A percentile compares a stretch with the other conserved stretches of the same genome.
Evolutionary conservation across 495 filamentous ascomycete genomes (phyloP).

Genomic region (Talaromyces adpressus): DNA sequence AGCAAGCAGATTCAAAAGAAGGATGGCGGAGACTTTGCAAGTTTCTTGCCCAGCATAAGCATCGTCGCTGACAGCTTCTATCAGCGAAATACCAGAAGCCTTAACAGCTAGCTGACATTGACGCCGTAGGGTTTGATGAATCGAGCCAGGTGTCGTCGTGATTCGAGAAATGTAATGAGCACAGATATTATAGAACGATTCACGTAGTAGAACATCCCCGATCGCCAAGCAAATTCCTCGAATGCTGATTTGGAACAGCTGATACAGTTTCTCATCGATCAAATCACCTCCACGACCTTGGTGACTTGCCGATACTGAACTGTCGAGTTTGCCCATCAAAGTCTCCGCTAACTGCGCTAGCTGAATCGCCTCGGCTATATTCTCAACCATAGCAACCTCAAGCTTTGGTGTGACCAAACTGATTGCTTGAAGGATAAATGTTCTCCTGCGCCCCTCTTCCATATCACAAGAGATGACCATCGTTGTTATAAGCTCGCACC

Average conservation of each 20-base stretch:
- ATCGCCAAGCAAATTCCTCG: conserved; percentile 65
- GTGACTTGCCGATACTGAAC: conserved; percentile 36
- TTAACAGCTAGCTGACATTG: conserved; percentile 72
- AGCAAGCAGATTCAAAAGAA: conserved; percentile 67
- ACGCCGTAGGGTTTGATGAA: conserved; percentile 36
- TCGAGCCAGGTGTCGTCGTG: conserved; percentile 33
- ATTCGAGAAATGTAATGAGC: conserved; percentile 76
- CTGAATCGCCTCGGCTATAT: conserved; percentile 58
- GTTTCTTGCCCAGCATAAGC: conserved; percentile 75
- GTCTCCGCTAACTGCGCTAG: conserved; percentile 71
- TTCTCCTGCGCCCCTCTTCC: conserved; percentile 55
- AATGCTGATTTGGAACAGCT: conserved; percentile 80
- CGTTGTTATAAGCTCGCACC: conserved; percentile 74
- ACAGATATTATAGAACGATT: conserved; percentile 81
- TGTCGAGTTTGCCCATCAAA: conserved; percentile 66
- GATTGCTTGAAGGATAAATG: conserved; percentile 75
- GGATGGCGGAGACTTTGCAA: conserved; percentile 74
- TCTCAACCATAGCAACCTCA: conserved; percentile 60
- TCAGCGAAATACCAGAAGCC: conserved; percentile 63
- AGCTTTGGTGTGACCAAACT: conserved; percentile 82
- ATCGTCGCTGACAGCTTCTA: conserved; percentile 89
- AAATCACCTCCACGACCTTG: conserved; percentile 55
- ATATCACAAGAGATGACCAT: conserved; percentile 72
- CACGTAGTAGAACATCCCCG: conserved; percentile 61
- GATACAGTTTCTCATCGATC: conserved; percentile 80